Conservation (phyloP, 2,329 filamentous ascomycete genomes). For the Penicillium sp. region DNA sequence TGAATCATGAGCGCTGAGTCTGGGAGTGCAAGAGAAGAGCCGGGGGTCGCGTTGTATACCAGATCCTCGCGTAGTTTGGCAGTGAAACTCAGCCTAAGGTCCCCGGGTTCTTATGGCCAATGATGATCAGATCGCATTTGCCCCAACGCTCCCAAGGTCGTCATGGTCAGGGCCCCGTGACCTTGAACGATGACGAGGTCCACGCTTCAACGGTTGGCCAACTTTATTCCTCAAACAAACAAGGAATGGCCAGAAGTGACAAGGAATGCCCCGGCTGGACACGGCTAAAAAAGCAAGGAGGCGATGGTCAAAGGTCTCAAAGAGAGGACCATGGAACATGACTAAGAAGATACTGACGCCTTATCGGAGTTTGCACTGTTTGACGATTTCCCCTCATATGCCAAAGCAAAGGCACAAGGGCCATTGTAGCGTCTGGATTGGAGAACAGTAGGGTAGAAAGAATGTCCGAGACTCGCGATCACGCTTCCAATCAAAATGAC, state of each 20-base stretch:
- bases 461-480: background rate
- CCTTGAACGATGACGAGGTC: slow-evolving; percentile 5
- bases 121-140: background rate
- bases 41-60: background rate
- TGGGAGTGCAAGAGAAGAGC: background rate
- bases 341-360: background rate
- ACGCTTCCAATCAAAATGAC: slow-evolving; percentile 1
- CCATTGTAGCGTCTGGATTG: slow-evolving; percentile 6
- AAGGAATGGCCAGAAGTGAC: background rate
- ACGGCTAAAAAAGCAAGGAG: background rate
- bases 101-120: background rate
- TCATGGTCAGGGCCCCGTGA: slow-evolving; percentile 5
- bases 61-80: background rate
- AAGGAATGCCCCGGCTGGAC: background rate
- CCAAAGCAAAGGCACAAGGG: slow-evolving; percentile 3
- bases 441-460: slow-evolving; percentile 1
- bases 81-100: background rate
- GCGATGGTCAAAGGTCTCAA: background rate
- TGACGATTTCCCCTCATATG: slow-evolving; percentile 8
- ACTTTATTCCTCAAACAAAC: slow-evolving; percentile 3
- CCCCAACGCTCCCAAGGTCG: background rate
- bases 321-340: background rate
- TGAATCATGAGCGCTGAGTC: background rate
- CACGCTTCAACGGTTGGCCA: background rate
- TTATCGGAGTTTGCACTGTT: slow-evolving; percentile 10